phyloP scores from a whole-genome alignment of 805 yeast genomes.

The Maudiozyma bulderi region DNA sequence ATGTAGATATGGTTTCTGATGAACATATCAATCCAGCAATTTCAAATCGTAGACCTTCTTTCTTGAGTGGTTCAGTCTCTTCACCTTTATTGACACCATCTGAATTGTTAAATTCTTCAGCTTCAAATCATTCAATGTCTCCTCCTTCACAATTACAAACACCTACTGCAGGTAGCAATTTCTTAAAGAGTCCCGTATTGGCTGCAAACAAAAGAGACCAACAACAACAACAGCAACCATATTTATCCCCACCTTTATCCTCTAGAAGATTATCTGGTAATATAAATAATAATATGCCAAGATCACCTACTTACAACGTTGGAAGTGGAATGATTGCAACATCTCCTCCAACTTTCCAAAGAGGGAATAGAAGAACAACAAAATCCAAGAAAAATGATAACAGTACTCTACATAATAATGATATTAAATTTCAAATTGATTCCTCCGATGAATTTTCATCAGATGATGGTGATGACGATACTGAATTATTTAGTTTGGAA shows the following conservation, averaged over 20 bases:
- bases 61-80: conserved; percentile 25
- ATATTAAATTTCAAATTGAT: conserved; percentile 19
- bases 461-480: conserved; percentile 19
- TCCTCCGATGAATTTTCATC: conserved; percentile 22
- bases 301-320: conserved; percentile 11
- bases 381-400: neutral
- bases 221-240: conserved; percentile 7
- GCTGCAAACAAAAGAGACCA: conserved; percentile 1
- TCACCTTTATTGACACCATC: conserved; percentile 3
- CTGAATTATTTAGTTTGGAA: neutral
- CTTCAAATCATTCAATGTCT: conserved; percentile 8
- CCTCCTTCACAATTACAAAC: conserved; percentile 1
- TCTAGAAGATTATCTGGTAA: conserved; percentile 4
- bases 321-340: neutral
- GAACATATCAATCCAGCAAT: conserved; percentile 38
- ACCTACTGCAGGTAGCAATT: conserved; percentile 1
- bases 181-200: neutral
- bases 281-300: conserved; percentile 8
- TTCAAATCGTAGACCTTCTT: conserved; percentile 50
- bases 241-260: conserved; percentile 3
- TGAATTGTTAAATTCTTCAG: neutral
- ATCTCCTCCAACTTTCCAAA: neutral
- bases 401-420: neutral
- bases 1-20: conserved; percentile 67
- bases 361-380: neutral